Base-by-base conservation (phyloP, 2,329 filamentous ascomycete genomes). In the Aspergillus neoniger region DNA sequence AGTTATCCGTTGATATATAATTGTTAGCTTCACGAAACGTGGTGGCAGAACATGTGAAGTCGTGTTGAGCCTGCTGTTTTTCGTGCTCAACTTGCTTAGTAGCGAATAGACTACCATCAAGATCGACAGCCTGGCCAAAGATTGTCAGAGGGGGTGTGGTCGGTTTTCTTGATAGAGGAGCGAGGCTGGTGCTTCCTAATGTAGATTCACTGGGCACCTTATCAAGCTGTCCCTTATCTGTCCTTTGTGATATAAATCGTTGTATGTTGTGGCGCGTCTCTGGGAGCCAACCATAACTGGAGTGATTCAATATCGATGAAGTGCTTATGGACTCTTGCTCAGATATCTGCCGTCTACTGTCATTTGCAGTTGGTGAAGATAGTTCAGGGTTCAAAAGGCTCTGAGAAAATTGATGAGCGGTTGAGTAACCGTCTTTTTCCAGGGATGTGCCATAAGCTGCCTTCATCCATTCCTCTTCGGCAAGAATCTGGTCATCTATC, bases 401-500 rank as follows among this genome's bases (percentile, higher is more conserved):
- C 7, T 17, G 15, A 12, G 12, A 5, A 36, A 30, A 25, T 4
- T 17, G 23, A 12, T 49, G 17, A n/a, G 21, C 14, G 32, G 8
- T 14, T 28, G 41, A 25, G 28, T 39, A 55, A 17, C 2, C 48
- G 17, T 12, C 48, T 17, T 44, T 17, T 38, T 17, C 32, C 21
- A 50, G n/a, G 19, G 17, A n/a, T 7, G 21, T n/a, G 32, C 48
- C 19, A 10, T 48, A 58, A 19, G 21, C 19, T 25, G 49, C 21
- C n/a, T 55, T 50, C 7, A 60, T 54, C 43, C 58, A 49, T 19
- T 66, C 56, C 30, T 60, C 50, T 43, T 73, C 69, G 36, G 64
- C 68, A 56, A 69, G 59, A 10, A 65, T 49, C 56, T 73, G 69
- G 14, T 73, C 68, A 32, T 73, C 70, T 32, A 73, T 64, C 3